These are phyloP conservation scores for Diplodia corticola DNA, from an alignment of 2,329 filamentous ascomycete genomes.

Conservation along the genomic window DNA sequence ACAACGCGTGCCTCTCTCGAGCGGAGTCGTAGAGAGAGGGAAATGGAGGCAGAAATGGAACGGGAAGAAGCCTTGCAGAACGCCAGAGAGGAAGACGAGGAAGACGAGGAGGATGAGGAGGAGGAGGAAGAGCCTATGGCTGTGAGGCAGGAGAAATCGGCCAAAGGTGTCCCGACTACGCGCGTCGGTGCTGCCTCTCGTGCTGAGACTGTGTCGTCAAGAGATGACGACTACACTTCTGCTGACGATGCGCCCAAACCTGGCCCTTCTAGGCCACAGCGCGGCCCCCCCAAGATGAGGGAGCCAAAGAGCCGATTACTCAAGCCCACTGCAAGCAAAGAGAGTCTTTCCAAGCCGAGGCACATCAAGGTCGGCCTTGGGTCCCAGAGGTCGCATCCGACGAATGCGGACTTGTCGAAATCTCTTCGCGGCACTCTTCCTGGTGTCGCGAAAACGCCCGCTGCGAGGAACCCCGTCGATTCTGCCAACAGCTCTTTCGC, in stretches of 20 bases:
- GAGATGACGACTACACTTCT: conserved; percentile 40
- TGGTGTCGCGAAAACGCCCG: neutral
- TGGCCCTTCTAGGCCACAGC: conserved; percentile 56
- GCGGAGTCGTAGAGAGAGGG: conserved; percentile 59
- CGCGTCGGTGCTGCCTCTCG: conserved; percentile 27
- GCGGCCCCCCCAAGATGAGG: conserved; percentile 49
- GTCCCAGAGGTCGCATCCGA: conserved; percentile 43
- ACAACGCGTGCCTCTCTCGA: conserved; percentile 59
- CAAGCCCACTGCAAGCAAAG: conserved; percentile 58
- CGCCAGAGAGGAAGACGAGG: conserved; percentile 67
- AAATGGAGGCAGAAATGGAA: conserved; percentile 65
- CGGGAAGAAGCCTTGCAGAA: conserved; percentile 64
- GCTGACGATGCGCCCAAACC: conserved; percentile 59
- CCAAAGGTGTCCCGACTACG: conserved; percentile 54
- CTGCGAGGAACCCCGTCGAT: conserved; percentile 23
- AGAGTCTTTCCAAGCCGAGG: conserved; percentile 59
- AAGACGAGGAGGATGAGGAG: conserved; percentile 50
- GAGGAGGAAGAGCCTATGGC: conserved; percentile 58
- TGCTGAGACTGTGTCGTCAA: conserved; percentile 26
- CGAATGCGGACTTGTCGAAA: conserved; percentile 34
- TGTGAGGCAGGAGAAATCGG: conserved; percentile 33
- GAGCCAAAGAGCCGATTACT: conserved; percentile 51
- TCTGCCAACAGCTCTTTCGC: conserved; percentile 24
- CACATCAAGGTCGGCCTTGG: conserved; percentile 27
- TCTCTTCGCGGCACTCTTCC: conserved; percentile 20